These are phyloP conservation scores for Pichia ethanolica DNA, from an alignment of 805 yeast genomes.

Conservation along the genomic window DNA sequence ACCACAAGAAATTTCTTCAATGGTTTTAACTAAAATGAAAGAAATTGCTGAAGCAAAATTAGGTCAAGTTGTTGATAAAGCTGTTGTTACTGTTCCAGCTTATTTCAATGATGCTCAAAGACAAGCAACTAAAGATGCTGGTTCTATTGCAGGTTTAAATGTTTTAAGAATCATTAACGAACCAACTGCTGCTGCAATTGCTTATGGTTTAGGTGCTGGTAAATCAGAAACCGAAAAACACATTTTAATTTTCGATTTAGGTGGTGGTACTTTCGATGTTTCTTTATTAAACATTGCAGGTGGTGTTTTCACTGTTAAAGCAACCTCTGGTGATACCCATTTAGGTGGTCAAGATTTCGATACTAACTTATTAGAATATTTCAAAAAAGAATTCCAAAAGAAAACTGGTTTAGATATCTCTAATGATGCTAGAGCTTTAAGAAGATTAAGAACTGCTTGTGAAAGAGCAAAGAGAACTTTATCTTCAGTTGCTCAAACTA, in stretches of 20 bases:
- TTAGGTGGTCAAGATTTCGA: slow-evolving; percentile 99
- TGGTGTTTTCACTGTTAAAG: slow-evolving; percentile 94
- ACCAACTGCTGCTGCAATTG: slow-evolving; percentile 97
- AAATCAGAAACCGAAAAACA: slow-evolving; percentile 75
- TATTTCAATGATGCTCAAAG: slow-evolving; percentile 75
- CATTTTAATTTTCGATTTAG: slow-evolving; percentile 89
- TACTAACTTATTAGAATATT: slow-evolving; percentile 88
- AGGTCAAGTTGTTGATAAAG: slow-evolving; percentile 64
- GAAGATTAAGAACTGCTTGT: slow-evolving; percentile 98
- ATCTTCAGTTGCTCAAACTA: slow-evolving; percentile 92
- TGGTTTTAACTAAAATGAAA: slow-evolving; percentile 78
- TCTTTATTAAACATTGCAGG: slow-evolving; percentile 88
- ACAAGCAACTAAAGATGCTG: slow-evolving; percentile 79
- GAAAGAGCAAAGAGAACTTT: slow-evolving; percentile 98
- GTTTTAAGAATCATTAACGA: slow-evolving; percentile 71
- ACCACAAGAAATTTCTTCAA: slow-evolving; percentile 70
- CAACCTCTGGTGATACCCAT: slow-evolving; percentile 99
- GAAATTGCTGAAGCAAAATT: slow-evolving; percentile 73
- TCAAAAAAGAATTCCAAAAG: slow-evolving; percentile 85
- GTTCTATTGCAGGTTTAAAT: slow-evolving; percentile 74
- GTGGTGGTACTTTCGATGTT: slow-evolving; percentile 99
- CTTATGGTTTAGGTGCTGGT: slow-evolving; percentile 96
- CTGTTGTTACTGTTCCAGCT: slow-evolving; percentile 76
- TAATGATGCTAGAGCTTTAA: slow-evolving; percentile 86
- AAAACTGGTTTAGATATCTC: slow-evolving; percentile 90